phyloP scores from a whole-genome alignment of 2,329 filamentous ascomycete species.

The Rutstroemia sp. region DNA sequence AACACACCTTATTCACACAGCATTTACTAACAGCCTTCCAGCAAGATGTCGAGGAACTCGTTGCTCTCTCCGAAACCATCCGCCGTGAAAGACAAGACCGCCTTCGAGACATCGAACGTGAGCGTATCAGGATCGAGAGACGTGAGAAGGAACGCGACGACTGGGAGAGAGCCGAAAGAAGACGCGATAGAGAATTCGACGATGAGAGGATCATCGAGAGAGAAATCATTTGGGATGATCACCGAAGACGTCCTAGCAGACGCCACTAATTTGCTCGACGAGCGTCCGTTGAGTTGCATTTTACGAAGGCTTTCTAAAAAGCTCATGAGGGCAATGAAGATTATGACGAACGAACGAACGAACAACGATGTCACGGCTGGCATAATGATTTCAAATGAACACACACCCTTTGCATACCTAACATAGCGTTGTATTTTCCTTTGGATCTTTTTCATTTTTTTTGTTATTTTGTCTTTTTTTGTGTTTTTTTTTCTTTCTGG shows the following conservation, averaged over 20 bases:
- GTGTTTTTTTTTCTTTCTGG: not conserved
- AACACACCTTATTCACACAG: not conserved
- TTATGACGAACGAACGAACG: not conserved
- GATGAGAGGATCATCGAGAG: constrained; percentile 61
- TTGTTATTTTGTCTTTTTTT: not conserved
- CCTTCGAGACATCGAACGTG: constrained; percentile 48
- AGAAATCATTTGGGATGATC: constrained; percentile 55
- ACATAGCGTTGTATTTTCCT: not conserved
- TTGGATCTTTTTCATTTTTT: not conserved
- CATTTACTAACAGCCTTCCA: constrained; percentile 36
- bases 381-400: not conserved
- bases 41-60: constrained; percentile 82
- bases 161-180: constrained; percentile 31
- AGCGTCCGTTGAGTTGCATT: too few species aligned
- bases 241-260: not conserved
- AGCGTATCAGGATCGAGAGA: constrained; percentile 44
- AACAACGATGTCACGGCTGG: not conserved
- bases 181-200: constrained; percentile 36
- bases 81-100: constrained; percentile 52
- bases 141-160: constrained; percentile 36
- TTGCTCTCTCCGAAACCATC: constrained; percentile 77
- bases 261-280: not conserved
- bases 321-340: too few species aligned
- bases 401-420: not conserved
- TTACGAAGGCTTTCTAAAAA: too few species aligned